Conservation (phyloP, 352 stramenopile species). For the Phytophthora sp. region DNA sequence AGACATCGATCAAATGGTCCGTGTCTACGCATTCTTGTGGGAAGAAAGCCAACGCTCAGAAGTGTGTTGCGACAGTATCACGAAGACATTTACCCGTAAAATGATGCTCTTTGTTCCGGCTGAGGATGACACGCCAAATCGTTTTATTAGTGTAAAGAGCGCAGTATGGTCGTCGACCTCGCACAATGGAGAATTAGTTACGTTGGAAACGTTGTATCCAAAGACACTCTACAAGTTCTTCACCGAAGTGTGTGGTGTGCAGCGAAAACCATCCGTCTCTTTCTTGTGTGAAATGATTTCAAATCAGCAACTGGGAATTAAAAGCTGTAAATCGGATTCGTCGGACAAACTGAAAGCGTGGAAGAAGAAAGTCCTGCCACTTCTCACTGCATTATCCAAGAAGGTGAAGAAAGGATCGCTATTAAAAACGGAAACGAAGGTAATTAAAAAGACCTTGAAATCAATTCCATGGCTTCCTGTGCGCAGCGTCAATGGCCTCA, state of each 20-base stretch:
- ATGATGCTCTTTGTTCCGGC: constrained; percentile 33
- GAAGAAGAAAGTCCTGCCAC: constrained; percentile 45
- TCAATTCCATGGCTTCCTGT: constrained; percentile 42
- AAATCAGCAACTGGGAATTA: constrained; percentile 14
- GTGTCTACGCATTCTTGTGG: constrained; percentile 52
- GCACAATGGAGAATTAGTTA: constrained; percentile 34
- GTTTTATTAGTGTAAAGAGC: constrained; percentile 34
- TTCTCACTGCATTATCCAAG: constrained; percentile 50
- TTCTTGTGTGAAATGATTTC: constrained; percentile 51
- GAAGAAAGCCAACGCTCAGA: constrained; percentile 40
- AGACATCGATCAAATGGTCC: constrained; percentile 26
- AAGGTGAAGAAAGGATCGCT: constrained; percentile 50
- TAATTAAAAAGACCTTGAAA: constrained; percentile 56
- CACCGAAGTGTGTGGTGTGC: constrained; percentile 62
- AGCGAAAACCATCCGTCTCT: constrained; percentile 59
- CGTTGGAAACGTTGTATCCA: constrained; percentile 62
- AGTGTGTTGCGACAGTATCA: constrained; percentile 21
- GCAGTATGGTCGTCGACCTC: constrained; percentile 52
- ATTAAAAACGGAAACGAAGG: constrained; percentile 43
- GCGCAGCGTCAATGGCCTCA: constrained; percentile 9
- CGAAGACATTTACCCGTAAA: constrained; percentile 31
- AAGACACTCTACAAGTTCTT: constrained; percentile 66
- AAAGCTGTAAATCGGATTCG: too few species aligned
- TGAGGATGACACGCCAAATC: not conserved
- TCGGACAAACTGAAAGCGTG: constrained; percentile 39